A percentile compares a stretch with the other conserved stretches of the same genome.
Evolutionary conservation across 73 alveolate species (phyloP).

Genomic region (Loxodes magnus): DNA sequence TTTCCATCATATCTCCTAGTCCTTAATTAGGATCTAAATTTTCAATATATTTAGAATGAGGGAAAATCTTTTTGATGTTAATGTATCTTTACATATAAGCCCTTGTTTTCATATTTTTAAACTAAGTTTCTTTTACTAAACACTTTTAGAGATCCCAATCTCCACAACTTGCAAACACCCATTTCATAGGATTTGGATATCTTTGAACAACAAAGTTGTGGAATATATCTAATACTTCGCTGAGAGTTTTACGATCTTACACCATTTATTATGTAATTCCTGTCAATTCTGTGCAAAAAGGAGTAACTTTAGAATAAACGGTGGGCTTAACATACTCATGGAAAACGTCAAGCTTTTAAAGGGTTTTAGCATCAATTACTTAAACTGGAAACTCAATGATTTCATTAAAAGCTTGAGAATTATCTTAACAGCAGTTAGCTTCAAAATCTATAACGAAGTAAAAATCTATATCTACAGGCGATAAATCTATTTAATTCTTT

Average conservation of each 20-base stretch:
- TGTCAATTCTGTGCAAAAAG: constrained; percentile 59
- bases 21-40: too few relatives aligned
- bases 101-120: constrained; percentile 24
- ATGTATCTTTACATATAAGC: constrained; percentile 38
- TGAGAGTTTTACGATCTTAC: constrained; percentile 22
- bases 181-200: constrained; percentile 15
- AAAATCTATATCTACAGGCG: constrained; percentile 26
- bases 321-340: constrained; percentile 48
- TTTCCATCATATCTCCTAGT: constrained; percentile 44
- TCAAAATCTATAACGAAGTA: constrained; percentile 49
- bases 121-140: constrained; percentile 36
- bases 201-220: constrained; percentile 21
- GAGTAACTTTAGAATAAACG: constrained; percentile 41
- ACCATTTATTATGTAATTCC: constrained; percentile 47
- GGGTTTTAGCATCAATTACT: constrained; percentile 24
- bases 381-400: constrained; percentile 67
- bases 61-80: constrained; percentile 48
- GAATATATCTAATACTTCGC: constrained; percentile 27
- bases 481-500: neutral
- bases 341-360: constrained; percentile 21
- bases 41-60: constrained; percentile 15
- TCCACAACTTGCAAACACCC: constrained; percentile 45
- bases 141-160: constrained; percentile 46
- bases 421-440: constrained; percentile 38
- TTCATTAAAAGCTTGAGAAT: constrained; percentile 28